Percentiles rank a stretch among this genome's conserved stretches.
These are phyloP conservation scores for Actinomortierella ambigua DNA, from an alignment of 371 early-diverging fungal species.

Conservation along the genomic window DNA sequence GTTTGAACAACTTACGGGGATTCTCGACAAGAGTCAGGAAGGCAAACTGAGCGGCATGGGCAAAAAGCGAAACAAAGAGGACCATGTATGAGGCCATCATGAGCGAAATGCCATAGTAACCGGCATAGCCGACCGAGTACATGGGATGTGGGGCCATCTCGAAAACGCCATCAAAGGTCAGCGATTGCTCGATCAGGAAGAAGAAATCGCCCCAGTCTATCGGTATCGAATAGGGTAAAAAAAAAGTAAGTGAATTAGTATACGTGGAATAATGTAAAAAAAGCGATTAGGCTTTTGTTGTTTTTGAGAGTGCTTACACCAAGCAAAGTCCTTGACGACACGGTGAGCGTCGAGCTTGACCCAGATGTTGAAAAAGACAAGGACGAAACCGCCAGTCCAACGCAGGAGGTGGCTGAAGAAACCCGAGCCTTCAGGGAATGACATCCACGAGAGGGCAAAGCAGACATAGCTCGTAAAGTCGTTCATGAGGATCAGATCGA, in stretches of 20 bases:
- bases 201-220: slow-evolving; percentile 98
- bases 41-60: slow-evolving; percentile 88
- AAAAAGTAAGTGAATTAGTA: slow-evolving; percentile 6
- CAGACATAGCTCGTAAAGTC: slow-evolving; percentile 89
- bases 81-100: slow-evolving; percentile 87
- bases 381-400: slow-evolving; percentile 74
- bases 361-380: slow-evolving; percentile 92
- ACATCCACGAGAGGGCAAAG: slow-evolving; percentile 79
- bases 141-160: slow-evolving; percentile 98
- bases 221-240: neutral
- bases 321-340: slow-evolving; percentile 96
- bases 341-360: slow-evolving; percentile 96
- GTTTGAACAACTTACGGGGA: slow-evolving; percentile 87
- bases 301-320: slow-evolving; percentile 74
- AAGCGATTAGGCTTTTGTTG: slow-evolving; percentile 2
- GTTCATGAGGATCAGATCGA: slow-evolving; percentile 92
- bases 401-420: slow-evolving; percentile 69
- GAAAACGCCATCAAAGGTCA: slow-evolving; percentile 94
- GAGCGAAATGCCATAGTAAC: slow-evolving; percentile 92
- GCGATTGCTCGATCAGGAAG: slow-evolving; percentile 85
- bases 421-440: slow-evolving; percentile 54
- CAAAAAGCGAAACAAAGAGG: slow-evolving; percentile 85
- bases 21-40: slow-evolving; percentile 94
- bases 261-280: slow-evolving; percentile 5
- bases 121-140: slow-evolving; percentile 97